These are phyloP conservation scores for Neonectria punicea DNA, from an alignment of 2,329 filamentous ascomycete species.

Conservation along the genomic window DNA sequence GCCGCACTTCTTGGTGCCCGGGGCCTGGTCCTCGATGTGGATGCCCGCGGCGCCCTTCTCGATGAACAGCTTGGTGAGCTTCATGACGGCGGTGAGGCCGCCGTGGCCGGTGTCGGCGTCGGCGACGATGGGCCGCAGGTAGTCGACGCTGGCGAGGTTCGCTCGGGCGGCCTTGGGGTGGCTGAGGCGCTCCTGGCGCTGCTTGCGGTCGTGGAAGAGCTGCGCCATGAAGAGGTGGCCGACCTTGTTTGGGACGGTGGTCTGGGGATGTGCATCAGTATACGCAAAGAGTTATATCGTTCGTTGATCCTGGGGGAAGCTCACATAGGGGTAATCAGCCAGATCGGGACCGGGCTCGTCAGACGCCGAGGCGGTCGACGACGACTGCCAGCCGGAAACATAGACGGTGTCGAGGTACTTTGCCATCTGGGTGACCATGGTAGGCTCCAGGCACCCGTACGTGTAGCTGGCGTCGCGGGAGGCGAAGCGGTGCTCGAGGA, in stretches of 20 bases:
- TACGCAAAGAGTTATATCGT: not conserved
- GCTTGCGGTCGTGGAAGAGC: conserved; percentile 99
- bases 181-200: conserved; percentile 91
- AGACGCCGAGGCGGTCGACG: conserved; percentile 91
- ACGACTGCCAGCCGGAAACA: conserved; percentile 98
- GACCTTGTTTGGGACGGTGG: conserved; percentile 98
- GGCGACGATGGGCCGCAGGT: conserved; percentile 93
- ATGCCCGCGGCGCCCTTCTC: conserved; percentile 97
- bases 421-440: conserved; percentile 99
- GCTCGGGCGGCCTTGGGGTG: conserved; percentile 77
- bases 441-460: conserved; percentile 96
- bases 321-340: conserved; percentile 93
- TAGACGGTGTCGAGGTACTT: conserved; percentile 99
- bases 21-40: conserved; percentile 98
- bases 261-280: conserved; percentile 67
- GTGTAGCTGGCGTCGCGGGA: conserved; percentile 89
- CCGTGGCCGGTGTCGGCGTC: conserved; percentile 98
- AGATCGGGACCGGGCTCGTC: conserved; percentile 98
- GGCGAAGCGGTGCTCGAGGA: conserved; percentile 88
- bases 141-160: conserved; percentile 85
- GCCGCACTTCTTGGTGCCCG: conserved; percentile 98
- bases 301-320: conserved; percentile 42
- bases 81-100: conserved; percentile 98
- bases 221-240: conserved; percentile 98
- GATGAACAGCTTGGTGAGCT: conserved; percentile 96